phyloP scores from a whole-genome alignment of 306 rosid genomes.

The Vigna unguiculata region DNA sequence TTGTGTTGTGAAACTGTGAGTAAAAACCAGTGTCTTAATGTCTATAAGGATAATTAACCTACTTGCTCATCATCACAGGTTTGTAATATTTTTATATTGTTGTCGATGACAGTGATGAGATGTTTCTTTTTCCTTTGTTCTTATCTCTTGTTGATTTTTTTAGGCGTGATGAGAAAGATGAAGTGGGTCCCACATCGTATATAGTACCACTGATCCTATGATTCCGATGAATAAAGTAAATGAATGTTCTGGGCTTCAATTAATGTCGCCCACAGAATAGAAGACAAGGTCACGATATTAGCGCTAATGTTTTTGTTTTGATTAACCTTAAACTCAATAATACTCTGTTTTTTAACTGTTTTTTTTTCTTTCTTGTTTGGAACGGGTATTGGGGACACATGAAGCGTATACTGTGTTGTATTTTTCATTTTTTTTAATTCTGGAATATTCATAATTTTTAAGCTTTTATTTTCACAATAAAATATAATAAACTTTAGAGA shows the following conservation, averaged over 20 bases:
- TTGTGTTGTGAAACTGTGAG: slow-evolving; percentile 14
- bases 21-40: background rate
- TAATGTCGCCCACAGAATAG: slow-evolving; percentile 35
- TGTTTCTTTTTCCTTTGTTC: slow-evolving; percentile 36
- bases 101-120: background rate
- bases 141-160: slow-evolving; percentile 27
- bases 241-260: slow-evolving; percentile 4
- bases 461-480: no score
- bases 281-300: slow-evolving; percentile 17
- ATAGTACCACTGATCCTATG: background rate
- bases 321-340: background rate
- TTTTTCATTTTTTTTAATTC: background rate
- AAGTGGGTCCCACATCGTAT: slow-evolving; percentile 30
- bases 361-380: background rate
- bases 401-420: background rate
- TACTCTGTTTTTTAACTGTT: no score
- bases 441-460: background rate
- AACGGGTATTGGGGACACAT: background rate
- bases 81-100: slow-evolving; percentile 13
- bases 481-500: no score
- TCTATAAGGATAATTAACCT: background rate
- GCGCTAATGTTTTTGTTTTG: slow-evolving; percentile 12
- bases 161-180: background rate
- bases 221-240: background rate
- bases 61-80: background rate